A percentile compares a stretch with the other conserved stretches of the same genome.
These are phyloP conservation scores for Calonectria leucothoes DNA, from an alignment of 2,329 filamentous ascomycete species.

Conservation along the genomic window DNA sequence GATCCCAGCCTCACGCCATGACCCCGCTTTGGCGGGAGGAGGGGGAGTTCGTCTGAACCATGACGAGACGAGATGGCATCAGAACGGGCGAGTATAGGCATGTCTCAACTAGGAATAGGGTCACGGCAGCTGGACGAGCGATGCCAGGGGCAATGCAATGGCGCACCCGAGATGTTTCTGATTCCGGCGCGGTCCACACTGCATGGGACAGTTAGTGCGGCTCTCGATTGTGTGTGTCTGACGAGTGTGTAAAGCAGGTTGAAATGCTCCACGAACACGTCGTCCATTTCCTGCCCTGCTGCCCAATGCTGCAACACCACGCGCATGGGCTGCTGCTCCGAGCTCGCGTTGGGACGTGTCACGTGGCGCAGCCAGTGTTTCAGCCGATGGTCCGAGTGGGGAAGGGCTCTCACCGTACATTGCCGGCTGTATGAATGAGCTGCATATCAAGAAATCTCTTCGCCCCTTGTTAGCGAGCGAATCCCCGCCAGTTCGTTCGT, in stretches of 20 bases:
- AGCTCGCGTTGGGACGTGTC: neutral
- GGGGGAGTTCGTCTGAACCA: neutral
- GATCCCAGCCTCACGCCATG: neutral
- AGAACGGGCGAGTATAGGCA: neutral
- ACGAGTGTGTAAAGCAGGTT: neutral
- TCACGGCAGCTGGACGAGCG: neutral
- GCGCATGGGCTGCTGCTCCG: neutral
- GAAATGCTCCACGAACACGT: neutral
- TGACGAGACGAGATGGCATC: neutral
- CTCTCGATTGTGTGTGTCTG: neutral
- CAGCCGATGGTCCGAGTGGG: neutral
- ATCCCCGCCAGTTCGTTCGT: too few relatives aligned
- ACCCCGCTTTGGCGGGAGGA: neutral
- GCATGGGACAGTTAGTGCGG: neutral
- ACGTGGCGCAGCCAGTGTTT: neutral
- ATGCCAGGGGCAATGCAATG: neutral
- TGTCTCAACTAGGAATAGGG: conserved; percentile 3
- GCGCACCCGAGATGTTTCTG: neutral
- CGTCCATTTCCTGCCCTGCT: neutral
- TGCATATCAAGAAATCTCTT: conserved; percentile 1
- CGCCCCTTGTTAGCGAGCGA: neutral
- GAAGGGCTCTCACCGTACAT: neutral
- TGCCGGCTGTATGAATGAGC: neutral
- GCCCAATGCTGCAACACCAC: neutral
- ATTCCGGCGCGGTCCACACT: neutral